Percentiles rank a stretch among this genome's conserved stretches.
Conservation (phyloP, 495 filamentous ascomycete species). For the Lophiotrema nucula region DNA sequence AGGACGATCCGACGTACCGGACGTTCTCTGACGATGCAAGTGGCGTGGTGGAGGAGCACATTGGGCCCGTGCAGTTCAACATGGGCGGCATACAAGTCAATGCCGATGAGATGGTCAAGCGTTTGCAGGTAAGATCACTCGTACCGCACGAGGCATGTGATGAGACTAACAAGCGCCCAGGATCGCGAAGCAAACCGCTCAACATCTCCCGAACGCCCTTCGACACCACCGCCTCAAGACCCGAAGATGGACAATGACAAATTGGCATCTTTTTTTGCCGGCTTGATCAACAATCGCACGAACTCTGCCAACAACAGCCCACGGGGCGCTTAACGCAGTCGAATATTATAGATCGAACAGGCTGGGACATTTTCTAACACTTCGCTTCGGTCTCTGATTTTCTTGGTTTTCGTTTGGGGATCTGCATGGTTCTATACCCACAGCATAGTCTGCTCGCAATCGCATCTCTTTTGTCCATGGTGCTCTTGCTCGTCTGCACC, state of each 20-base stretch:
- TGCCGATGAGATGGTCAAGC: slow-evolving; percentile 89
- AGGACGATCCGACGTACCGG: slow-evolving; percentile 32
- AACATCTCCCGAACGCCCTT: slow-evolving; percentile 39
- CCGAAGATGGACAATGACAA: slow-evolving; percentile 66
- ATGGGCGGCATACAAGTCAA: slow-evolving; percentile 97
- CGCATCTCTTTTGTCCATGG: too few species aligned
- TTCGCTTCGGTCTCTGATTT: neutral
- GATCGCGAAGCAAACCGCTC: slow-evolving; percentile 57
- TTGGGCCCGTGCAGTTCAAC: slow-evolving; percentile 94
- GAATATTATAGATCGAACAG: neutral
- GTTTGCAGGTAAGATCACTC: slow-evolving; percentile 64
- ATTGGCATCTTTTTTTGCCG: slow-evolving; percentile 65
- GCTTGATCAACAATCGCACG: slow-evolving; percentile 55
- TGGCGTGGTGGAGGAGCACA: slow-evolving; percentile 55
- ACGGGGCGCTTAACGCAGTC: neutral
- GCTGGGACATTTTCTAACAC: neutral
- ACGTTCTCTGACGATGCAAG: slow-evolving; percentile 18
- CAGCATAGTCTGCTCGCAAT: slow-evolving; percentile 14
- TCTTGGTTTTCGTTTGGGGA: neutral
- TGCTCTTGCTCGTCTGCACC: too few species aligned
- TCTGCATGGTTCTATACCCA: slow-evolving; percentile 30
- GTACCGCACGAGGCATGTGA: neutral
- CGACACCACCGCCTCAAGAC: slow-evolving; percentile 43
- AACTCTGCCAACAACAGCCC: slow-evolving; percentile 19
- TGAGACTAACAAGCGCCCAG: slow-evolving; percentile 42